phyloP scores from a whole-genome alignment of 768 basidiomycete species.

The Mycena kentingensis region DNA sequence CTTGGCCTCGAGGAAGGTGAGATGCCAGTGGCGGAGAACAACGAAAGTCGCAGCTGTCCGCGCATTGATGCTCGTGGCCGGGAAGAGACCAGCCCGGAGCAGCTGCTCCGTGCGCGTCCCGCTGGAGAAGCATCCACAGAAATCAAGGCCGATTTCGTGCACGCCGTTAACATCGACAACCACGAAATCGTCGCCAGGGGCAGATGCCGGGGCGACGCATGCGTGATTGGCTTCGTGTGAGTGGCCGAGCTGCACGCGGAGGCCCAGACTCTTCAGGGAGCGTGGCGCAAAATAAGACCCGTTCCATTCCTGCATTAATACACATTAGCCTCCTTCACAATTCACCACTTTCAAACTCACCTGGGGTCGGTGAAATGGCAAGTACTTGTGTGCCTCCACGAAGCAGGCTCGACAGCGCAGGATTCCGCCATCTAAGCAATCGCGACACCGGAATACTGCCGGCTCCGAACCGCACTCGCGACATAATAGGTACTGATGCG shows the following conservation, averaged over 20 bases:
- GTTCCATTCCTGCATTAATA: slow-evolving; percentile 15
- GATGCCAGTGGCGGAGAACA: slow-evolving; percentile 14
- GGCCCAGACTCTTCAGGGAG: slow-evolving; percentile 11
- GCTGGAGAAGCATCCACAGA: slow-evolving; percentile 15
- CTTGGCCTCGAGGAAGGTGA: slow-evolving; percentile 17
- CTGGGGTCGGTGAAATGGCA: slow-evolving; percentile 19
- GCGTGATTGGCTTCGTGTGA: neutral
- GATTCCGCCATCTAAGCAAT: slow-evolving; percentile 11
- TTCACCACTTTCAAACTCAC: slow-evolving; percentile 8
- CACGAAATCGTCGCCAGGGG: slow-evolving; percentile 11
- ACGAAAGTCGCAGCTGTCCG: slow-evolving; percentile 16
- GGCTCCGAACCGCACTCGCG: neutral
- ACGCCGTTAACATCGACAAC: slow-evolving; percentile 15
- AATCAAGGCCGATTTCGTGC: slow-evolving; percentile 16
- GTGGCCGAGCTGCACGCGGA: slow-evolving; percentile 23
- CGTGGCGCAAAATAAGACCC: slow-evolving; percentile 4
- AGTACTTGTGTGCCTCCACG: neutral
- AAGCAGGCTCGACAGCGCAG: slow-evolving; percentile 13
- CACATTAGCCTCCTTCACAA: no score
- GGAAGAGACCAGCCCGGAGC: slow-evolving; percentile 14
- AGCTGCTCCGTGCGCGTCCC: slow-evolving; percentile 11
- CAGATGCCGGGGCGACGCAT: neutral
- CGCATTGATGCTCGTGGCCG: slow-evolving; percentile 18
- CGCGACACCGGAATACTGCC: slow-evolving; percentile 10
- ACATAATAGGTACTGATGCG: neutral